A percentile compares a stretch with the other conserved stretches of the same genome.
Evolutionary conservation across 2,329 filamentous ascomycete species (phyloP).

Genomic region (Periconia sp.): DNA sequence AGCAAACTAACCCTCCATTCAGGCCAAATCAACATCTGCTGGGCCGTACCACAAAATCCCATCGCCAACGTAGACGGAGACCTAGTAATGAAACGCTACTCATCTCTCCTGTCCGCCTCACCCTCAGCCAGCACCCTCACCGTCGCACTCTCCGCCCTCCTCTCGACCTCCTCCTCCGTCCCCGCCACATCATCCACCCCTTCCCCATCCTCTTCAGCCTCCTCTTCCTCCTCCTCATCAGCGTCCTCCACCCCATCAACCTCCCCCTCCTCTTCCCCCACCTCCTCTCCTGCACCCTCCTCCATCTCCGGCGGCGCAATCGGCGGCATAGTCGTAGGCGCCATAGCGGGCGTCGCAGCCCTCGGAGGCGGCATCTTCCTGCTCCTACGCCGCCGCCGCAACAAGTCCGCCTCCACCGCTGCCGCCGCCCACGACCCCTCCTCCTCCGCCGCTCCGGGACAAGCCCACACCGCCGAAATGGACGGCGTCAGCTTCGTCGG

Average conservation of each 20-base stretch:
- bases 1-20: not conserved
- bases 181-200: not conserved
- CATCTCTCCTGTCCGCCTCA: conserved; percentile 16
- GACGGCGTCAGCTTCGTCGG: too few relatives aligned
- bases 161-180: conserved; percentile 1
- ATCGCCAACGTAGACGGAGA: conserved; percentile 12
- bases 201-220: not conserved
- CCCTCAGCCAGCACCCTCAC: conserved; percentile 14
- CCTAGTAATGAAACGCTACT: conserved; percentile 19
- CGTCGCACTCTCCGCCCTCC: conserved; percentile 10
- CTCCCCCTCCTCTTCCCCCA: not conserved
- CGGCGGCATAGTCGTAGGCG: not conserved
- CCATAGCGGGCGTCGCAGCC: too few relatives aligned
- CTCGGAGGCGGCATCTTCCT: too few relatives aligned
- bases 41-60: conserved; percentile 17
- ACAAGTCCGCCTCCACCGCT: too few relatives aligned
- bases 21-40: conserved; percentile 30
- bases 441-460: too few relatives aligned
- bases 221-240: not conserved
- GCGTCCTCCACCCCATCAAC: not conserved
- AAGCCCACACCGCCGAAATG: too few relatives aligned
- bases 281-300: too few relatives aligned
- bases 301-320: too few relatives aligned
- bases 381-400: too few relatives aligned
- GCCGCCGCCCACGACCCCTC: too few relatives aligned